Conservation (phyloP, 495 filamentous ascomycete species). For the Daldinia childiae region DNA sequence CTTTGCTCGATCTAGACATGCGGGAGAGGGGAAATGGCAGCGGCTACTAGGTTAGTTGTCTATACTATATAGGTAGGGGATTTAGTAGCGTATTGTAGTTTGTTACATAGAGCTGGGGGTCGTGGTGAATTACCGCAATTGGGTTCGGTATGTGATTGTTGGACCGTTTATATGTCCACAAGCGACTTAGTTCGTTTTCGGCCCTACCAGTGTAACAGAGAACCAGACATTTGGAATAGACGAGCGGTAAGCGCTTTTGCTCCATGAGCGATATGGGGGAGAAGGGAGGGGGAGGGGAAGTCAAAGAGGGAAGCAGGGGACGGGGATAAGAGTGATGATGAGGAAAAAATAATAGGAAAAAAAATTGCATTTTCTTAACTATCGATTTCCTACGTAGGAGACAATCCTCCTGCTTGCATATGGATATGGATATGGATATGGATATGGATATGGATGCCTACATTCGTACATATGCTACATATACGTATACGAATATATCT, state of each 20-base stretch:
- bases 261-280: background rate
- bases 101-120: slow-evolving; percentile 1
- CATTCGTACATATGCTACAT: background rate
- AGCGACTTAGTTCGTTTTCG: slow-evolving; percentile 28
- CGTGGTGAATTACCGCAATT: slow-evolving; percentile 25
- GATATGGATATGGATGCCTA: background rate
- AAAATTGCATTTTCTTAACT: background rate
- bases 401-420: background rate
- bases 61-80: slow-evolving; percentile 11
- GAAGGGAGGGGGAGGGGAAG: no score
- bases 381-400: background rate
- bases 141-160: slow-evolving; percentile 31
- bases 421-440: background rate
- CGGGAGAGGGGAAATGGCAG: no score
- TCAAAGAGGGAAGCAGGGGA: no score
- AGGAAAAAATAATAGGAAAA: background rate
- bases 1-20: slow-evolving; percentile 13
- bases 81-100: background rate
- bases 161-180: slow-evolving; percentile 17
- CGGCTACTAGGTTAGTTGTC: no score
- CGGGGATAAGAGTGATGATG: background rate
- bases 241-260: slow-evolving; percentile 33
- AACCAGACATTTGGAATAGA: slow-evolving; percentile 17
- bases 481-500: background rate
- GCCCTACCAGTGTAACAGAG: slow-evolving; percentile 36